Evolutionary conservation across 2,329 filamentous ascomycete genomes (phyloP), one percentile per base, ranked within the genome.

Genomic region (Hypomyces rosellus): DNA sequence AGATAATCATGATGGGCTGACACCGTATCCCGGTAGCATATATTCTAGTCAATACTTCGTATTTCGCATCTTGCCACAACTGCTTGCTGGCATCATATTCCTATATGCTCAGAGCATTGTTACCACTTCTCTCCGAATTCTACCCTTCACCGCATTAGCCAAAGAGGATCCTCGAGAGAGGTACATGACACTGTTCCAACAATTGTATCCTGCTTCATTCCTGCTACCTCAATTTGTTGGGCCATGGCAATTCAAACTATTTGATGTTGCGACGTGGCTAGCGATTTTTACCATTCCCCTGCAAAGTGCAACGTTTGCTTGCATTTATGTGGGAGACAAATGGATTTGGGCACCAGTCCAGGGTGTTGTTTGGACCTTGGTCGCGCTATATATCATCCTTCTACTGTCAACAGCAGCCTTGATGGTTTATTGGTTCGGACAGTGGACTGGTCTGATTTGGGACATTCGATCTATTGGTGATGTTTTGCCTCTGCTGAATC

Each of bases 291-390:
- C 87, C 5, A 79, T 96, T 37, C 92, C 91, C 1, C 77, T 97
- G 15, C 81, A 91, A 55, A 89, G 87, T 63, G 82, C 84, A 54
- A 73, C 88, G 30, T 96, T 92, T 66, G 84, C 84, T 6, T 77
- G 80, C 39, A 74, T 83, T 36, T 72, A 76, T 18, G 73, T 77
- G 2, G 69, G 79, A 30, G 76, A 75, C 2, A 67, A 69, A 7
- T 96, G 89, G 88, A 77, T 76, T 48, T 96, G 91, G 91, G 80
- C 88, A 5, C 78, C 88, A 0, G 86, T 89, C 1, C 83, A 89
- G 58, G 83, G 83, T 13, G 76, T 93, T 18, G 83, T 86, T 22
- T 96, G 90, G 89, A 80, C 84, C 0, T 72, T 90, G 22, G 80
- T 93, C 30, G 82, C 73, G 1, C 67, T 95, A 1, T 96, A 96